Percentiles rank a stretch among this genome's conserved stretches.
These are phyloP conservation scores for Dioscorea cayenensis DNA, from an alignment of 116 monocot genomes.

Conservation along the genomic window DNA sequence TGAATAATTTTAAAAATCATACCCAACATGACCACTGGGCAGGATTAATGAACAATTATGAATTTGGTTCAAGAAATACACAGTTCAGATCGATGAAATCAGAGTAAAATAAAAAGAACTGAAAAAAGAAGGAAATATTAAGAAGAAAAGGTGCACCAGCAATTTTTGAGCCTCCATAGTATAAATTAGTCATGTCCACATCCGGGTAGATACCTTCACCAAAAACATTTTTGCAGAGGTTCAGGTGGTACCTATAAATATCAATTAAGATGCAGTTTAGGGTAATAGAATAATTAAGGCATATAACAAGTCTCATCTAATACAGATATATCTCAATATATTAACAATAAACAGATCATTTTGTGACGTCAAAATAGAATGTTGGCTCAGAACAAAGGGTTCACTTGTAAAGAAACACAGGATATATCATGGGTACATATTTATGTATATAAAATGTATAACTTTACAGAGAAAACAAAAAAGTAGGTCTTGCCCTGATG, in stretches of 20 bases:
- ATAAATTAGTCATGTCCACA: slow-evolving; percentile 88
- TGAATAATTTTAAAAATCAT: not conserved
- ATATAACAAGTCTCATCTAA: not conserved
- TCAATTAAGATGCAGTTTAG: slow-evolving; percentile 1
- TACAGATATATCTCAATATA: not conserved
- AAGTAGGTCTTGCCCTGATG: no score
- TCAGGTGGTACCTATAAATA: slow-evolving; percentile 77
- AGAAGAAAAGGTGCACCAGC: slow-evolving; percentile 45
- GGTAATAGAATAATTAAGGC: not conserved
- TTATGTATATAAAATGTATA: no score
- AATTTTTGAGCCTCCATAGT: slow-evolving; percentile 90
- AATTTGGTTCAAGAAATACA: not conserved
- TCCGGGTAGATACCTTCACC: slow-evolving; percentile 81
- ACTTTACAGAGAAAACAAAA: no score
- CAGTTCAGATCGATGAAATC: not conserved
- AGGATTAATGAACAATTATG: not conserved
- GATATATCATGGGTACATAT: no score
- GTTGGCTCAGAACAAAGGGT: no score
- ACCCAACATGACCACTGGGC: not conserved
- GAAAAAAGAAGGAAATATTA: not conserved
- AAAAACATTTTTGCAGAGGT: slow-evolving; percentile 92
- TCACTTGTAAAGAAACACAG: no score
- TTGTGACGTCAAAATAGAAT: no score
- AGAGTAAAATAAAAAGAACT: not conserved
- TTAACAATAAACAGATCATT: no score